These are phyloP conservation scores for Nepenthes mirabilis DNA, from an alignment of 148 eudicot genomes.

Conservation along the genomic window DNA sequence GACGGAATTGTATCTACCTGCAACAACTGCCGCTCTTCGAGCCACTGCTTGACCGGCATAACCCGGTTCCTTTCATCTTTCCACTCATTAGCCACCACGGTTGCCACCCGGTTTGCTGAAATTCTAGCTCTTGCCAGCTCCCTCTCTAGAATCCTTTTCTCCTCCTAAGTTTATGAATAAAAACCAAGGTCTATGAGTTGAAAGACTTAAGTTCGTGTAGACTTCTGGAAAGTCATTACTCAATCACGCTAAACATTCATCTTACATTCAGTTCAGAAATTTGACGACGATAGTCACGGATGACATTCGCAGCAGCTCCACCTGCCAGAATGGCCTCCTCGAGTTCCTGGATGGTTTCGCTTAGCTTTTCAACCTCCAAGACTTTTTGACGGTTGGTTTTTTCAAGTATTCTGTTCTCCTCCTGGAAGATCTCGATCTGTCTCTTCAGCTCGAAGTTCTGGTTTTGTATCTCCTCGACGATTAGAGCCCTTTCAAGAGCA, in stretches of 20 bases:
- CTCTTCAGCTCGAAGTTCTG: constrained; percentile 69
- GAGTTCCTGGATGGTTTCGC: constrained; percentile 61
- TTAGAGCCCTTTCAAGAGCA: constrained; percentile 81
- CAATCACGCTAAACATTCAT: neutral
- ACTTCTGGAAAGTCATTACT: neutral
- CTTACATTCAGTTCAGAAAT: constrained; percentile 61
- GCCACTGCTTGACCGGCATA: constrained; percentile 92
- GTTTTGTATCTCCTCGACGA: constrained; percentile 90
- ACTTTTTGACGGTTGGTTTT: constrained; percentile 82
- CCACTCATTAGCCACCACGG: constrained; percentile 89
- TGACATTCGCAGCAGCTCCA: constrained; percentile 68
- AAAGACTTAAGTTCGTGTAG: neutral
- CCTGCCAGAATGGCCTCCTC: constrained; percentile 89
- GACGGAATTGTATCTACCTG: constrained; percentile 31
- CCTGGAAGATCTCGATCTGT: constrained; percentile 84
- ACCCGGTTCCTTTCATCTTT: constrained; percentile 87
- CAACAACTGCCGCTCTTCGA: constrained; percentile 66
- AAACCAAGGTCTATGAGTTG: neutral
- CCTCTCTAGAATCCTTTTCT: constrained; percentile 78
- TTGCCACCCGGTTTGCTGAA: constrained; percentile 82
- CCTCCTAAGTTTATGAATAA: constrained; percentile 35
- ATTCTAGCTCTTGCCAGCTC: constrained; percentile 84
- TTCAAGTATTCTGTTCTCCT: constrained; percentile 75
- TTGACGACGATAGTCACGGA: constrained; percentile 62
- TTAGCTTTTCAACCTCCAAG: constrained; percentile 73